phyloP scores from a whole-genome alignment of 768 basidiomycete genomes.

The Boletus tomentosulus region DNA sequence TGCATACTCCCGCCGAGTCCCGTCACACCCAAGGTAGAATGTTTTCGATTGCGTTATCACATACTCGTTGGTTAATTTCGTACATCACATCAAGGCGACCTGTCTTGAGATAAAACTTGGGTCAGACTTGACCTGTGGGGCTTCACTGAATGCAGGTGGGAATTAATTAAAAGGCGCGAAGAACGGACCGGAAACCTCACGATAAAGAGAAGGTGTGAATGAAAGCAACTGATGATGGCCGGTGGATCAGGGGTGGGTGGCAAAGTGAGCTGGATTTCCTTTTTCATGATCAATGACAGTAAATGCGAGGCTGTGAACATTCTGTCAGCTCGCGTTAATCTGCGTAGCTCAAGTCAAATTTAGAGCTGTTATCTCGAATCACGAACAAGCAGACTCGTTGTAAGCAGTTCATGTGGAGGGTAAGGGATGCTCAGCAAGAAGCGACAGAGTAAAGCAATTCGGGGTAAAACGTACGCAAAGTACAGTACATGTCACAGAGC shows the following conservation, averaged over 20 bases:
- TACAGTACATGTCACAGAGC: constrained; percentile 55
- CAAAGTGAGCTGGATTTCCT: constrained; percentile 16
- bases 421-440: constrained; percentile 14
- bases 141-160: constrained; percentile 14
- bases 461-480: constrained; percentile 30
- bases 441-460: constrained; percentile 7
- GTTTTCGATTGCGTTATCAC: constrained; percentile 9
- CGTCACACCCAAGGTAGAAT: constrained; percentile 8
- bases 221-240: constrained; percentile 19
- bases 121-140: constrained; percentile 7
- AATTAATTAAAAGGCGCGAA: constrained; percentile 28
- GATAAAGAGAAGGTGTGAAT: constrained; percentile 31
- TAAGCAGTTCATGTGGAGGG: constrained; percentile 9
- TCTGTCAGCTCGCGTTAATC: constrained; percentile 7
- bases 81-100: constrained; percentile 7
- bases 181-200: constrained; percentile 25
- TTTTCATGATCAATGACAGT: constrained; percentile 28
- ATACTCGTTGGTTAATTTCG: constrained; percentile 14
- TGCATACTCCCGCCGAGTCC: constrained; percentile 9
- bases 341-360: constrained; percentile 5
- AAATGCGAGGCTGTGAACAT: constrained; percentile 6
- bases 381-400: neutral
- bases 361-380: neutral
- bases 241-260: constrained; percentile 29
- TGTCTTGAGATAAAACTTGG: constrained; percentile 13